These are phyloP conservation scores for Voacanga thouarsii DNA, from an alignment of 257 asterid genomes.

Conservation along the genomic window DNA sequence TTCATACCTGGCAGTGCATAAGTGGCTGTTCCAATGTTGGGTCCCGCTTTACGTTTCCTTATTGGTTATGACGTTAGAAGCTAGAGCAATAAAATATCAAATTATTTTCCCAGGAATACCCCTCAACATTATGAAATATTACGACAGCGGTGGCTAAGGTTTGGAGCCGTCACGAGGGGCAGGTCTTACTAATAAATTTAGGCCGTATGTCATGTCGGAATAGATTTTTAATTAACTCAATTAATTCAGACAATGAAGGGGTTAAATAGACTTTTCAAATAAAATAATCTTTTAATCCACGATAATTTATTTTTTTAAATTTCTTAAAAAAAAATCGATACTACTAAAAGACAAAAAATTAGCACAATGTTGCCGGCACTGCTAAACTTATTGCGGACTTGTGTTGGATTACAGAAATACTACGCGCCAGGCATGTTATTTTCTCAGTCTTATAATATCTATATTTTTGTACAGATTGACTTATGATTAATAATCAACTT, in stretches of 20 bases:
- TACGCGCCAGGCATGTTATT: too few species aligned
- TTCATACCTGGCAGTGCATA: constrained; percentile 23
- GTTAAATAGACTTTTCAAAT: not conserved
- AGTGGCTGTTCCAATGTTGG: constrained; percentile 17
- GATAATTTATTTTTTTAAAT: not conserved
- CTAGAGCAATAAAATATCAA: constrained; percentile 1
- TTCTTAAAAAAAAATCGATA: not conserved
- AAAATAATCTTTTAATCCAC: not conserved
- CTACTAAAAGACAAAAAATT: constrained; percentile 8
- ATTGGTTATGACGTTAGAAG: constrained; percentile 35
- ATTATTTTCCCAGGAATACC: not conserved
- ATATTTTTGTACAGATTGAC: too few species aligned
- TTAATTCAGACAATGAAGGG: not conserved
- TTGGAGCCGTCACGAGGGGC: constrained; percentile 2
- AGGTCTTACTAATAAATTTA: constrained; percentile 12
- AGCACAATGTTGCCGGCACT: constrained; percentile 18
- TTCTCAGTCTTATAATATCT: too few species aligned
- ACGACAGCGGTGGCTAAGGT: not conserved
- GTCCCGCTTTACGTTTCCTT: constrained; percentile 35
- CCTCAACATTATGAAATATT: not conserved
- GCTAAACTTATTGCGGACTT: constrained; percentile 5
- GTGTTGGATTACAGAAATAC: constrained; percentile 19
- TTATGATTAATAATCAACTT: too few species aligned
- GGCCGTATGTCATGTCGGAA: constrained; percentile 21
- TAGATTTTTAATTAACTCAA: not conserved